Evolutionary conservation across 495 filamentous ascomycete species (phyloP), one percentile per base, ranked within the genome.

Genomic region (Penicillium coffeae): DNA sequence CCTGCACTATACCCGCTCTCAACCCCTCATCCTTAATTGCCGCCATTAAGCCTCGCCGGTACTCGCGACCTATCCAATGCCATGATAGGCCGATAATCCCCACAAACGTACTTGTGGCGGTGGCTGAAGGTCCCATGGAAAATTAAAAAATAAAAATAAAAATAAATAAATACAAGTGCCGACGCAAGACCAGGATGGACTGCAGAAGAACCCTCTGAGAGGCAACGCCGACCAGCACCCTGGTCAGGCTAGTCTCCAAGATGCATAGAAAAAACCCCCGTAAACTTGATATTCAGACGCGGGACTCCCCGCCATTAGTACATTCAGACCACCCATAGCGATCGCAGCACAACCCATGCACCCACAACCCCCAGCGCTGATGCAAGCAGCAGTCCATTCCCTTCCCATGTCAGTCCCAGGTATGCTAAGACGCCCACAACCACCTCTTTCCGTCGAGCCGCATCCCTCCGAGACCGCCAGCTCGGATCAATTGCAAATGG

Each of bases 331-430:
- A 47, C 41, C 42, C 63, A 46, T 10, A 74, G 33, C 34, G 66
- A 69, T 47, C 65, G 62, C 54, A 76, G 58, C 32, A 73, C 61
- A 45, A 70, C 53, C 73, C 76, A 79, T 34, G 65, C 74, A 9
- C 75, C 74, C 1, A 75, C 13, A 13, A 71, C 43, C 5, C 73
- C 74, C 15, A 78, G 39, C 13, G 62, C 33, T 14, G 69, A 58
- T 8, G 69, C 75, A 37, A 82, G 48, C 45, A 82, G 34, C 44
- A 79, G 50, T 21, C 67, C 64, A 22, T 72, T 74, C 8, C 82
- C 82, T 60, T 83, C 80, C 77, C 77, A 76, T n/a, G 83, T 86
- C 58, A 77, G 56, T 0, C 62, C 70, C 22, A 85, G 52, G 66
- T 83, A 85, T 8, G 79, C 74, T 20, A 73, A 44, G 13, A 75